These are phyloP conservation scores for Capsicum pubescens DNA, from an alignment of 257 asterid species.

Conservation along the genomic window DNA sequence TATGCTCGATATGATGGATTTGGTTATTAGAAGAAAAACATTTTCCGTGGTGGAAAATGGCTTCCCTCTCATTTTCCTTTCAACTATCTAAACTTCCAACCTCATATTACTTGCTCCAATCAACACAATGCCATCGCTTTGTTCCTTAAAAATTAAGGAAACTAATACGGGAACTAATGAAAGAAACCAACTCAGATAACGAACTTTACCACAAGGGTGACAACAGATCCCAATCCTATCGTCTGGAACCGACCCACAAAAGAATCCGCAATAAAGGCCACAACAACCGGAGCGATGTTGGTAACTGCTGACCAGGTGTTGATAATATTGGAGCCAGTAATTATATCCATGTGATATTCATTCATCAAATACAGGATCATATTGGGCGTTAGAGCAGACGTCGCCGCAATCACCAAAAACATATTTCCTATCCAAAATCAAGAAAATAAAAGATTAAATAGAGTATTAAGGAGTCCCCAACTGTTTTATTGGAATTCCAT, in stretches of 20 bases:
- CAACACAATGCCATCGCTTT: too few species aligned
- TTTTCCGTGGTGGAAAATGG: too few species aligned
- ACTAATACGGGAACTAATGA: neutral
- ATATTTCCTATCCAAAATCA: constrained; percentile 45
- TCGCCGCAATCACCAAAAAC: constrained; percentile 61
- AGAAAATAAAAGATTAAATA: too few species aligned
- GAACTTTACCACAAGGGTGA: constrained; percentile 56
- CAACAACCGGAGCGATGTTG: constrained; percentile 57
- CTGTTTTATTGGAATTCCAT: too few species aligned
- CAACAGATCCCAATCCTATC: constrained; percentile 61
- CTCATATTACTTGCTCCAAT: too few species aligned
- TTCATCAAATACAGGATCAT: constrained; percentile 55
- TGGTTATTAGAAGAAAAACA: too few species aligned
- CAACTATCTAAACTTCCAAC: too few species aligned
- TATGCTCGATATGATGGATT: too few species aligned
- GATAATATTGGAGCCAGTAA: constrained; percentile 51
- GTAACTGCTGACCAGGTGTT: constrained; percentile 69
- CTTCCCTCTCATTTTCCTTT: too few species aligned
- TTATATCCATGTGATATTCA: constrained; percentile 60
- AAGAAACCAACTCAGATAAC: neutral
- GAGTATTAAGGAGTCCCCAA: too few species aligned
- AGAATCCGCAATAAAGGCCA: constrained; percentile 68
- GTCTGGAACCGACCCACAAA: constrained; percentile 60
- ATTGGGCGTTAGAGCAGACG: constrained; percentile 55
- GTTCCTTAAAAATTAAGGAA: neutral